phyloP scores from a whole-genome alignment of 345 rosid species.

The Kernera saxatilis region DNA sequence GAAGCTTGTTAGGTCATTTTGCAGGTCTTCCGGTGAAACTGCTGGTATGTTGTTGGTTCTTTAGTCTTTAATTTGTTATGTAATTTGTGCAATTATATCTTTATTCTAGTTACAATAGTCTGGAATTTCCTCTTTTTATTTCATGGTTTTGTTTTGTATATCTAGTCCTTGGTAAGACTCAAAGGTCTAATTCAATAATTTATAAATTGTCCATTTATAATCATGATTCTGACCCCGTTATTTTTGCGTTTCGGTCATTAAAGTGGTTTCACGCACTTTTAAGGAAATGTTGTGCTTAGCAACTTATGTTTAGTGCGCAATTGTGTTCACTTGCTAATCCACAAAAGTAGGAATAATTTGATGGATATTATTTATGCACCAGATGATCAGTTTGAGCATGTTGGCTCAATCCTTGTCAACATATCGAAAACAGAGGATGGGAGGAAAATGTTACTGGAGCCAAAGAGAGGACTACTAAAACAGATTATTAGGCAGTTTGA shows the following conservation, averaged over 20 bases:
- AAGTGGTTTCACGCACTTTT: not conserved
- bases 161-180: not conserved
- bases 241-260: not conserved
- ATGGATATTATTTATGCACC: not conserved
- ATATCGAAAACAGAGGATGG: constrained; percentile 82
- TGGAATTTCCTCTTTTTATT: not conserved
- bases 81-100: not conserved
- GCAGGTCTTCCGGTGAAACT: constrained; percentile 57
- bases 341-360: not conserved
- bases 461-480: constrained; percentile 71
- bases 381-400: constrained; percentile 95
- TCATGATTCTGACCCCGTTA: not conserved
- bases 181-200: not conserved
- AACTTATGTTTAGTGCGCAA: not conserved
- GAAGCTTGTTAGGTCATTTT: constrained; percentile 92
- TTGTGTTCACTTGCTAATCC: not conserved
- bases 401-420: constrained; percentile 86
- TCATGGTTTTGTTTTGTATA: not conserved
- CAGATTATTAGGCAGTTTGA: constrained; percentile 82
- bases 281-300: not conserved
- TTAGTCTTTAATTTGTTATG: not conserved
- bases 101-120: not conserved
- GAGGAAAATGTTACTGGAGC: constrained; percentile 69
- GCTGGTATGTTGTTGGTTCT: constrained; percentile 34
- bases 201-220: not conserved